Evolutionary conservation across 768 basidiomycete species (phyloP).

Genomic region (Mycena olivaceomarginata): DNA sequence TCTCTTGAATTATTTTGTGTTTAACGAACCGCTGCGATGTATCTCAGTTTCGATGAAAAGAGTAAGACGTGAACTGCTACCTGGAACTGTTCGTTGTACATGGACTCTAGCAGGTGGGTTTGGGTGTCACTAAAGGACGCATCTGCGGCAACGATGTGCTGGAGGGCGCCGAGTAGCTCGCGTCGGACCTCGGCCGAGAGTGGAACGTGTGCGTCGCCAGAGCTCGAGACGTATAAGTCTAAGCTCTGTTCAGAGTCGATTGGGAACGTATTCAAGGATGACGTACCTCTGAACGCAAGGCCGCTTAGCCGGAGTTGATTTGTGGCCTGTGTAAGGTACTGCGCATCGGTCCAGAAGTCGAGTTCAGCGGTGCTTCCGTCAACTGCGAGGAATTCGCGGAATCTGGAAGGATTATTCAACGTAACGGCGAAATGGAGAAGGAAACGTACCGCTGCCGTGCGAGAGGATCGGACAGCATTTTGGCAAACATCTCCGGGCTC

Average conservation of each 20-base stretch:
- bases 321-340: constrained; percentile 32
- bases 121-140: constrained; percentile 26
- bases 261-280: not conserved
- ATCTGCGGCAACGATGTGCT: constrained; percentile 34
- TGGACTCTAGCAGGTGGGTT: constrained; percentile 31
- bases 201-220: not conserved
- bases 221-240: constrained; percentile 37
- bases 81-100: constrained; percentile 44
- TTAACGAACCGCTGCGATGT: constrained; percentile 38
- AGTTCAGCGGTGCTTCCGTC: constrained; percentile 26
- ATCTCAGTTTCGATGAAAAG: not conserved
- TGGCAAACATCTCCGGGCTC: constrained; percentile 38
- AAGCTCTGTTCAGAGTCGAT: not conserved
- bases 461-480: constrained; percentile 37
- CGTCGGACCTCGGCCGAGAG: constrained; percentile 33
- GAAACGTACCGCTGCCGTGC: constrained; percentile 36
- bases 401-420: constrained; percentile 2
- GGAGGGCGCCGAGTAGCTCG: constrained; percentile 32
- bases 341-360: constrained; percentile 40
- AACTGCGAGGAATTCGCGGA: constrained; percentile 38
- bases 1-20: constrained; percentile 44
- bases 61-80: not conserved
- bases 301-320: constrained; percentile 12
- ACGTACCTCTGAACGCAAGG: constrained; percentile 33
- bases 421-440: not conserved